phyloP scores from a whole-genome alignment of 306 rosid genomes.

The Echinosophora koreensis region DNA sequence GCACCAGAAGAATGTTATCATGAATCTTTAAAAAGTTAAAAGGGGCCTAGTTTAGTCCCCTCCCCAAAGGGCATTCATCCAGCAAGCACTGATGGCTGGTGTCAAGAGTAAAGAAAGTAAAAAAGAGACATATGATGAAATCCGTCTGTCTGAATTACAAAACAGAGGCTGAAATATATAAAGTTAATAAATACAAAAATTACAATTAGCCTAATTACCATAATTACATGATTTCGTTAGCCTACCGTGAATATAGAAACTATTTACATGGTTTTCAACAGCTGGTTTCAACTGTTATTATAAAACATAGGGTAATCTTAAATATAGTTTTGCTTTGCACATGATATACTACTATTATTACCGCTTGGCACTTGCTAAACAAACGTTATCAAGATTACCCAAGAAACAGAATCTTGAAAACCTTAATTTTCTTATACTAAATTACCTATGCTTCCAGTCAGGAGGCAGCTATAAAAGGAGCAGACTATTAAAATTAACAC shows the following conservation, averaged over 20 bases:
- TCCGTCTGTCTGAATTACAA: too few species aligned
- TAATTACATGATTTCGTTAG: too few species aligned
- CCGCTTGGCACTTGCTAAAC: constrained; percentile 11
- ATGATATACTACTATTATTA: constrained; percentile 12
- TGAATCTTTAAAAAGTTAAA: constrained; percentile 11
- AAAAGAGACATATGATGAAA: too few species aligned
- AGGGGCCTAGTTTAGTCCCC: constrained; percentile 8
- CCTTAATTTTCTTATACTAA: constrained; percentile 11
- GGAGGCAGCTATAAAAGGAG: constrained; percentile 10
- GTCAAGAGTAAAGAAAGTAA: constrained; percentile 8
- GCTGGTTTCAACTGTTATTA: constrained; percentile 7
- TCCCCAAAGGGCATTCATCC: constrained; percentile 7
- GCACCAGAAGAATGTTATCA: constrained; percentile 8
- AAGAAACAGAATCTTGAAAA: constrained; percentile 28
- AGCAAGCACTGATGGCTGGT: constrained; percentile 19
- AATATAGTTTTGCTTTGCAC: background rate
- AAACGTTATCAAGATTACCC: constrained; percentile 3
- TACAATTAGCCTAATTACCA: too few species aligned
- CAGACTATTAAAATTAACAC: constrained; percentile 5
- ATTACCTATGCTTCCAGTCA: background rate
- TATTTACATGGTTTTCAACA: too few species aligned
- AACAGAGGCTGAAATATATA: too few species aligned
- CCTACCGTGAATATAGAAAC: too few species aligned
- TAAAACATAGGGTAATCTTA: background rate
- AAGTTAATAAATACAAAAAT: too few species aligned